These are phyloP conservation scores for Strobilomyces confusus DNA, from an alignment of 768 basidiomycete species.

Conservation along the genomic window DNA sequence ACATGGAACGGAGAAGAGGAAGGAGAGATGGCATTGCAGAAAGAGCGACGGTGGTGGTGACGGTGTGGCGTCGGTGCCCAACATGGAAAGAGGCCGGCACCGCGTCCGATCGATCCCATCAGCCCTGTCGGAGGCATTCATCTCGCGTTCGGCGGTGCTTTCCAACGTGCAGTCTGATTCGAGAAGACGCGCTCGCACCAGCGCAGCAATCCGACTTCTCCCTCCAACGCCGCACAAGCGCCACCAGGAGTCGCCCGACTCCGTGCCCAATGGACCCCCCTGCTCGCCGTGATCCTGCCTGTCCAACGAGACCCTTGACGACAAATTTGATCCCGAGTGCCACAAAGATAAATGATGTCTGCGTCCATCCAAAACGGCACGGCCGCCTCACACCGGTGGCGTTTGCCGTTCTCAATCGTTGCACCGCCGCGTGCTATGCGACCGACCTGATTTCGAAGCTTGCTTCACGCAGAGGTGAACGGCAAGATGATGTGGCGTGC, in stretches of 20 bases:
- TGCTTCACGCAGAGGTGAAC: too few relatives aligned
- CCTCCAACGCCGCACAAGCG: slow-evolving; percentile 7
- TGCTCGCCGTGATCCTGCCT: neutral
- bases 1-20: neutral
- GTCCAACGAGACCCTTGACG: neutral
- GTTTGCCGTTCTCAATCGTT: neutral
- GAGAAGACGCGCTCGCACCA: slow-evolving; percentile 3
- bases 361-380: neutral
- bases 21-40: neutral
- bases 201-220: neutral
- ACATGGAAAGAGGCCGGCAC: neutral
- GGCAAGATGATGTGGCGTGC: too few relatives aligned
- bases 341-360: too few relatives aligned
- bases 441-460: too few relatives aligned
- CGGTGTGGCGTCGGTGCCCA: neutral
- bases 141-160: slow-evolving; percentile 9
- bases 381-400: slow-evolving; percentile 3
- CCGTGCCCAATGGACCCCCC: neutral
- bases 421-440: too few relatives aligned
- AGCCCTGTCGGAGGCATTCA: slow-evolving; percentile 4
- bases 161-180: slow-evolving; percentile 5
- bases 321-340: neutral
- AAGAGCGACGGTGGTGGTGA: neutral
- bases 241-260: too few relatives aligned
- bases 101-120: slow-evolving; percentile 3